phyloP scores from a whole-genome alignment of 768 basidiomycete species.

The Tephrocybe rancida region DNA sequence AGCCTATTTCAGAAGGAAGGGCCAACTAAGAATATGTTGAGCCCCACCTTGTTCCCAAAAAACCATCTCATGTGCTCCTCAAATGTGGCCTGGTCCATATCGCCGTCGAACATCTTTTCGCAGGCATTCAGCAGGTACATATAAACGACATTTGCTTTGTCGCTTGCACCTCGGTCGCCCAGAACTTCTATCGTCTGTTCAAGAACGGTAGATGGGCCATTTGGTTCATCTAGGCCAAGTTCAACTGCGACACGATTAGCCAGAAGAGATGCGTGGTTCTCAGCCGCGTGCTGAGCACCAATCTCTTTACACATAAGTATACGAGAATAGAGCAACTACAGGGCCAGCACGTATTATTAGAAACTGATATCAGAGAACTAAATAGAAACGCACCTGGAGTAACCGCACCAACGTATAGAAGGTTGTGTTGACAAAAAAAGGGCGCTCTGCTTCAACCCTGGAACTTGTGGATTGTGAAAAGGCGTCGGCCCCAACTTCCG shows the following conservation, averaged over 20 bases:
- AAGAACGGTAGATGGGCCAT: slow-evolving; percentile 70
- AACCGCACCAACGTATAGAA: slow-evolving; percentile 90
- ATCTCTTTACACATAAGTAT: slow-evolving; percentile 84
- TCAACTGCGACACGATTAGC: slow-evolving; percentile 83
- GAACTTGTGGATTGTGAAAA: slow-evolving; percentile 22
- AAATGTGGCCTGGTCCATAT: slow-evolving; percentile 89
- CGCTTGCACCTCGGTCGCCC: slow-evolving; percentile 47
- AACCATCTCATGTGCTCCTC: slow-evolving; percentile 97
- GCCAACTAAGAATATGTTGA: slow-evolving; percentile 9
- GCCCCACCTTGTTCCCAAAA: slow-evolving; percentile 79
- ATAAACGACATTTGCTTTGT: slow-evolving; percentile 74
- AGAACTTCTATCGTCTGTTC: slow-evolving; percentile 66
- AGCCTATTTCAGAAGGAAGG: slow-evolving; percentile 4
- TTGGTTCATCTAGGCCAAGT: slow-evolving; percentile 85
- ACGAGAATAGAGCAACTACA: slow-evolving; percentile 86
- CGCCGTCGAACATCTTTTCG: slow-evolving; percentile 92
- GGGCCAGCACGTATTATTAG: slow-evolving; percentile 13
- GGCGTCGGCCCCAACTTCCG: slow-evolving; percentile 41
- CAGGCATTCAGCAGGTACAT: slow-evolving; percentile 86
- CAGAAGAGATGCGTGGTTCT: slow-evolving; percentile 65
- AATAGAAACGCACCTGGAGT: slow-evolving; percentile 66
- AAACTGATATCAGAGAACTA: slow-evolving; percentile 3
- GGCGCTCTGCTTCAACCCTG: slow-evolving; percentile 37
- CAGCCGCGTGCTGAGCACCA: slow-evolving; percentile 67
- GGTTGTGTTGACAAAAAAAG: slow-evolving; percentile 91